Conservation (phyloP, 306 rosid species). For the Lathyrus tuberosus region DNA sequence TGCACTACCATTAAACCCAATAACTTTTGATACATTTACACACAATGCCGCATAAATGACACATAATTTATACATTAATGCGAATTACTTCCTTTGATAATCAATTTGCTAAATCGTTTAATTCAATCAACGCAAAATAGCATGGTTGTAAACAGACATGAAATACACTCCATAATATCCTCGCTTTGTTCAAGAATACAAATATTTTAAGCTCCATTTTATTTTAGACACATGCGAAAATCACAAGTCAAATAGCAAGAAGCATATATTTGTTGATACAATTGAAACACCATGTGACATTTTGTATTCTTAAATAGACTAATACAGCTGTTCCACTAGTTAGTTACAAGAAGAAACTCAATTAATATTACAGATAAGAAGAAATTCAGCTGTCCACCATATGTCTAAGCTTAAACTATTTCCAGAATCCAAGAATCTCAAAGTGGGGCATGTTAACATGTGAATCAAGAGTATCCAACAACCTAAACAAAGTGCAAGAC, state of each 20-base stretch:
- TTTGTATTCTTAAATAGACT: slow-evolving; percentile 27
- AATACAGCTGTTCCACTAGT: slow-evolving; percentile 21
- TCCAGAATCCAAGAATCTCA: slow-evolving; percentile 15
- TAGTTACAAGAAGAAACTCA: slow-evolving; percentile 16
- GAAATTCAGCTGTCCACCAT: background rate
- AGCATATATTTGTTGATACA: background rate
- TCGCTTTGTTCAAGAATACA: too few species aligned
- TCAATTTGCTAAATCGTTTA: too few species aligned
- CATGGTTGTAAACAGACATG: too few species aligned
- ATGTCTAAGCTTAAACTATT: too few species aligned
- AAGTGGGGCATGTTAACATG: slow-evolving; percentile 9
- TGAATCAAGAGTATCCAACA: slow-evolving; percentile 8
- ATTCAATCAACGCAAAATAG: too few species aligned
- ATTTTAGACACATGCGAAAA: background rate
- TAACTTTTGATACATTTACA: too few species aligned
- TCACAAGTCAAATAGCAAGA: background rate
- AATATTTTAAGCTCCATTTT: background rate
- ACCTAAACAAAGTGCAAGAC: slow-evolving; percentile 4
- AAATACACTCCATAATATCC: too few species aligned
- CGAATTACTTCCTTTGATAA: too few species aligned
- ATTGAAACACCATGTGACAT: background rate
- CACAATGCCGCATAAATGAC: too few species aligned
- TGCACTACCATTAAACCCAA: too few species aligned
- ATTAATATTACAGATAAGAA: background rate
- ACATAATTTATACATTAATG: too few species aligned